Evolutionary conservation across 768 basidiomycete species (phyloP).

Genomic region (Rhizopogon vulgaris): DNA sequence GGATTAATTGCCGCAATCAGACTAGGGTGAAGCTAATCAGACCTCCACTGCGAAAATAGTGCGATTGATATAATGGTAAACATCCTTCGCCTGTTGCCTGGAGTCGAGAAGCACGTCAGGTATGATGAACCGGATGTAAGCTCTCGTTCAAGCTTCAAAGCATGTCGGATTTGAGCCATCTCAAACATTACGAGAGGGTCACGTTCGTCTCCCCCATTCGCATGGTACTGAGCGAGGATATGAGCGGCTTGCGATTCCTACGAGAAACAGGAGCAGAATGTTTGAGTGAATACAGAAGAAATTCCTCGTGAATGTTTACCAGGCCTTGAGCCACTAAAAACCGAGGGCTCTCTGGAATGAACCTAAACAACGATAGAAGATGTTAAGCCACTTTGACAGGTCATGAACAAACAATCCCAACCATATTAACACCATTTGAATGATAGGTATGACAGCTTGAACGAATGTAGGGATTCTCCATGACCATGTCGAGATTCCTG

Average conservation of each 20-base stretch:
- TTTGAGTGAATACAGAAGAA: background rate
- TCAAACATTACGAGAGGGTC: constrained; percentile 49
- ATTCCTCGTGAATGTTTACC: constrained; percentile 26
- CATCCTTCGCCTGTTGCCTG: constrained; percentile 67
- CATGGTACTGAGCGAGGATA: constrained; percentile 69
- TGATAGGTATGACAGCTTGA: constrained; percentile 51
- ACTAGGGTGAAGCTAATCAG: constrained; percentile 6
- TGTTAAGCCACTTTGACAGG: background rate
- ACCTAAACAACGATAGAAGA: constrained; percentile 29
- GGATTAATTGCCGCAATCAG: background rate
- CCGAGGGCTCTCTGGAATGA: constrained; percentile 64
- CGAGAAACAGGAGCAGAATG: background rate
- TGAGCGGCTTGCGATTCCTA: constrained; percentile 53
- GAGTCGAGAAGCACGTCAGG: constrained; percentile 47
- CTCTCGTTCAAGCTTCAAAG: constrained; percentile 57
- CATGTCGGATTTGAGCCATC: constrained; percentile 66
- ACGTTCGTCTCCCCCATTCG: constrained; percentile 49
- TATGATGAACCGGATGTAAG: constrained; percentile 44
- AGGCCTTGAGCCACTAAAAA: constrained; percentile 58
- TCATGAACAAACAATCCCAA: constrained; percentile 14
- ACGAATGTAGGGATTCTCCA: constrained; percentile 64
- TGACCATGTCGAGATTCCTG: constrained; percentile 40
- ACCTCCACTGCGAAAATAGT: constrained; percentile 75
- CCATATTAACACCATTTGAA: constrained; percentile 54
- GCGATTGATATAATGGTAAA: constrained; percentile 60